Evolutionary conservation across 306 rosid species (phyloP), one percentile per base, ranked within the genome.

Genomic region (Cucumis melo): DNA sequence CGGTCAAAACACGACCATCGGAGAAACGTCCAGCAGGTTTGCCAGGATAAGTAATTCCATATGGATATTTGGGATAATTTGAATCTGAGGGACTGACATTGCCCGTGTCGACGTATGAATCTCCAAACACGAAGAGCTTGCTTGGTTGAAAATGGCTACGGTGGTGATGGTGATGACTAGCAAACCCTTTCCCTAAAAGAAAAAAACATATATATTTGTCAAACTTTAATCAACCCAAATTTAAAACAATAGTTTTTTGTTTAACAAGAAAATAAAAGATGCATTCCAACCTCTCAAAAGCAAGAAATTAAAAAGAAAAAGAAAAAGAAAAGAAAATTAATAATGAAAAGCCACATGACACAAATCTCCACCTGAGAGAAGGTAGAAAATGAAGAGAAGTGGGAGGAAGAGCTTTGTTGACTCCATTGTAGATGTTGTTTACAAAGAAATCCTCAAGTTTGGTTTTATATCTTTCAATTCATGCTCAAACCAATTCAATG

Each of bases 1-100:
- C 88, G 34, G 86, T 83, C 62, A 85, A 58, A 81, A 85, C 86
- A 12, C 86, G 86, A 32, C 88, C 86, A 5, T 85, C 80, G 62
- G 86, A 85, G 65, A 75, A 85, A 50, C 88, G 88, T 58, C 88
- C 86, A 58, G 79, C 6, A 77, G 88, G 86, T 78, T 76, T 83
- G 15, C 86, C 88, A 3, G 88, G 88, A 64, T 83, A 85, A 24
- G 84, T 85, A 23, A 85, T 83, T 16, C 88, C 88, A 13, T 85
- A 85, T 8, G 88, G 86, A 19, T 24, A 59, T 67, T 80, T 78
- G 80, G 86, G 83, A 51, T 84, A 83, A 29, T 36, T 81, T 20
- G 81, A 71, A 24, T 24, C 19, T 4, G 84, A 64, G n/a, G 79
- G 81, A 9, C 63, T 36, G 73, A 61, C 64, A 81, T 85, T 85